Percentiles rank a stretch among this genome's conserved stretches.
Conservation (phyloP, 2,329 filamentous ascomycete species). For the Colletotrichum limetticola region DNA sequence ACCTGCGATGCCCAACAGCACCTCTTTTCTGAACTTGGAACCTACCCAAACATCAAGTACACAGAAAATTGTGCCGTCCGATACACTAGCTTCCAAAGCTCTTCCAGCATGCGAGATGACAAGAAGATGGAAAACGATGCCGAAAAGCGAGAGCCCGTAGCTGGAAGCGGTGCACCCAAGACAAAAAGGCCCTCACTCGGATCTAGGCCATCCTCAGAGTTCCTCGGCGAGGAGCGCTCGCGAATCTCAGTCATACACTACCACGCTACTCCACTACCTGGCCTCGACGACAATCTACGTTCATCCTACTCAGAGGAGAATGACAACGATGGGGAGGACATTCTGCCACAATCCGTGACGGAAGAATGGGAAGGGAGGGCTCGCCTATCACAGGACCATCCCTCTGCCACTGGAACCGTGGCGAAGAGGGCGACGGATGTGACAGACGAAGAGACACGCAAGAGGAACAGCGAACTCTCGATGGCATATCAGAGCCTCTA, state of each 20-base stretch:
- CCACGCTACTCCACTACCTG: not conserved
- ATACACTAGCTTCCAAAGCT: too few species aligned
- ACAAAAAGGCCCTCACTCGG: not conserved
- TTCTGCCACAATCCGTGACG: conserved; percentile 11
- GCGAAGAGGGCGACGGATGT: not conserved
- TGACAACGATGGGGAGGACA: not conserved
- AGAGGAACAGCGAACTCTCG: not conserved
- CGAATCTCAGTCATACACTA: conserved; percentile 14
- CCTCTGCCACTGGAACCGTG: not conserved
- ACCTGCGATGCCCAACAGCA: not conserved
- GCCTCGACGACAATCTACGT: not conserved
- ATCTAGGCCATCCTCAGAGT: conserved; percentile 14
- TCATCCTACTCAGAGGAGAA: conserved; percentile 5
- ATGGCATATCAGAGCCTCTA: conserved; percentile 1
- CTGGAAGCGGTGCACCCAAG: not conserved
- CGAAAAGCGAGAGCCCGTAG: too few species aligned
- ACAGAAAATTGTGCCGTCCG: not conserved
- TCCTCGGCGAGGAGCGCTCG: conserved; percentile 15
- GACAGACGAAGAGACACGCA: not conserved
- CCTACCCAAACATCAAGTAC: not conserved
- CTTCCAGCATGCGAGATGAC: not conserved
- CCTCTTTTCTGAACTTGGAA: not conserved
- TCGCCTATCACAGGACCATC: not conserved
- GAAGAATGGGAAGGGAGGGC: conserved; percentile 18
- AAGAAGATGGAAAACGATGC: not conserved